A percentile compares a stretch with the other conserved stretches of the same genome.
phyloP scores from a whole-genome alignment of 2,329 filamentous ascomycete species.

The Fusarium nelsonii region DNA sequence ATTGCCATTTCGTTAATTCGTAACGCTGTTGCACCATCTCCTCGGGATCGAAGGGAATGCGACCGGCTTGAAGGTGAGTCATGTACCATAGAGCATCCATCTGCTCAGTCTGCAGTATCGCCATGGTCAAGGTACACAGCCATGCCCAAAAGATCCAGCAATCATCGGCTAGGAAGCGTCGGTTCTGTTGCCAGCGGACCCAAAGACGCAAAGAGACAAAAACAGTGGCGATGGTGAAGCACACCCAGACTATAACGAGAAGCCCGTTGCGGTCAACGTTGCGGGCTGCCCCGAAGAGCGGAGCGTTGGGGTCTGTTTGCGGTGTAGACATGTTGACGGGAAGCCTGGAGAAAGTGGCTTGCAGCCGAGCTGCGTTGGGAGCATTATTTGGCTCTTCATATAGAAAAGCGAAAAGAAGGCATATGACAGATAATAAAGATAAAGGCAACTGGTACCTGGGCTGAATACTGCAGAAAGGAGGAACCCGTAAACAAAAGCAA shows the following conservation, averaged over 20 bases:
- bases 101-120: slow-evolving; percentile 28
- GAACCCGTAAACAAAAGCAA: not conserved
- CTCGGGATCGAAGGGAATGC: not conserved
- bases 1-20: slow-evolving; percentile 22
- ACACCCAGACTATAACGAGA: slow-evolving; percentile 10
- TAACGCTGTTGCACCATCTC: not conserved
- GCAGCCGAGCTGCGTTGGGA: not conserved
- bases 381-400: not conserved
- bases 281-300: slow-evolving; percentile 18
- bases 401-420: not conserved
- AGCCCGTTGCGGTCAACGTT: slow-evolving; percentile 14
- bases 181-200: slow-evolving; percentile 27
- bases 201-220: slow-evolving; percentile 10
- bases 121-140: slow-evolving; percentile 23
- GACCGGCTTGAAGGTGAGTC: slow-evolving; percentile 14
- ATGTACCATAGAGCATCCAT: slow-evolving; percentile 33
- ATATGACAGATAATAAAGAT: slow-evolving; percentile 2
- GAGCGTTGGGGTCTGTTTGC: slow-evolving; percentile 11
- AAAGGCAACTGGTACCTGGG: not conserved
- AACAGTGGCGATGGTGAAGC: slow-evolving; percentile 18
- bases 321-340: slow-evolving; percentile 19
- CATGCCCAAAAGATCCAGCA: slow-evolving; percentile 34
- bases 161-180: slow-evolving; percentile 22
- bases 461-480: not conserved
- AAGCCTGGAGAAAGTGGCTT: not conserved